phyloP scores from a whole-genome alignment of 768 basidiomycete species.

The Mycena galopus region DNA sequence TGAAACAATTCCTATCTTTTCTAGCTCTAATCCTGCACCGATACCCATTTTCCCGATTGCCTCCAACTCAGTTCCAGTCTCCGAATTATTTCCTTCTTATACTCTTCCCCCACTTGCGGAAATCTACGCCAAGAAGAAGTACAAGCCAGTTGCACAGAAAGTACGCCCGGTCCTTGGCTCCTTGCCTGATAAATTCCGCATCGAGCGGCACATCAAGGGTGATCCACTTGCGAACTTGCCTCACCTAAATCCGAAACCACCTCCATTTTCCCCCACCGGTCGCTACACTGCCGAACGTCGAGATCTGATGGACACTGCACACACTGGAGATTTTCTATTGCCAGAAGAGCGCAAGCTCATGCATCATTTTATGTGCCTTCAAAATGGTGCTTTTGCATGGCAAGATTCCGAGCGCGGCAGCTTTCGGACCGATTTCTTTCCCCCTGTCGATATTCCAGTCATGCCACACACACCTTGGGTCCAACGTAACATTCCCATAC shows the following conservation, averaged over 20 bases:
- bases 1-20: too few species aligned
- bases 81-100: too few species aligned
- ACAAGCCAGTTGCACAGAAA: neutral
- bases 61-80: too few species aligned
- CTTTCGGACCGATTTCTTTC: too few species aligned
- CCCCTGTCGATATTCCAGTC: too few species aligned
- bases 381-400: too few species aligned
- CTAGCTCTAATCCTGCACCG: too few species aligned
- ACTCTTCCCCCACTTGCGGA: neutral
- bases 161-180: neutral
- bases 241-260: neutral
- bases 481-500: constrained; percentile 37
- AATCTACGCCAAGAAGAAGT: neutral
- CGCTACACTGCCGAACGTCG: neutral
- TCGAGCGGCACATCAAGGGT: neutral
- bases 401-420: too few species aligned
- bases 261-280: neutral
- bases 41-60: too few species aligned
- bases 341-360: neutral
- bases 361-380: neutral
- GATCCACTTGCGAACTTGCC: neutral
- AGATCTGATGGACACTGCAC: neutral
- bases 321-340: neutral
- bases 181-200: neutral
- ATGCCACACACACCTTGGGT: too few species aligned